Percentiles rank a stretch among this genome's conserved stretches.
Evolutionary conservation across 176 grass and related monocot species (phyloP).

Genomic region (Areca catechu): DNA sequence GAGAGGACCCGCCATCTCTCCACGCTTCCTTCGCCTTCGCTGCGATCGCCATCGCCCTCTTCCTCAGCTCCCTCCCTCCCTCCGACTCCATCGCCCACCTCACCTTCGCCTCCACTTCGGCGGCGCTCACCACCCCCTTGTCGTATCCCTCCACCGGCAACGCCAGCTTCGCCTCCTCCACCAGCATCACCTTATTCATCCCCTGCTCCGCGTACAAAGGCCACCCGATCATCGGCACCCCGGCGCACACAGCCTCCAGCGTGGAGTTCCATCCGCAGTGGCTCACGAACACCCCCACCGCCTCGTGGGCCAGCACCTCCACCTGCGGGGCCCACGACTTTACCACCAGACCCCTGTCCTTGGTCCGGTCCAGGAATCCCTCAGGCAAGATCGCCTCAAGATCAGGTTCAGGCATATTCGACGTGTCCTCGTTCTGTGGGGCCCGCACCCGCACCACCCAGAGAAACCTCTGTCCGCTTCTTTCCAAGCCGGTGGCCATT

Average conservation of each 20-base stretch:
- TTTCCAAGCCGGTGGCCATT: slow-evolving; percentile 11
- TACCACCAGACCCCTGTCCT: slow-evolving; percentile 8
- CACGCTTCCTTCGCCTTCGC: no score
- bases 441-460: slow-evolving; percentile 13
- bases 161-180: neutral
- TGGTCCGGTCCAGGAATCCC: slow-evolving; percentile 15
- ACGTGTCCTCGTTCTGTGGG: neutral
- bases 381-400: neutral
- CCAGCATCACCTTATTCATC: slow-evolving; percentile 13
- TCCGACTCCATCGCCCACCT: no score
- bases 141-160: neutral
- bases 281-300: slow-evolving; percentile 9
- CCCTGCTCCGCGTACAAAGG: slow-evolving; percentile 2
- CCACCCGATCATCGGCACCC: neutral
- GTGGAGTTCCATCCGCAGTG: slow-evolving; percentile 27
- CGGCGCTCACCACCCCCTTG: neutral
- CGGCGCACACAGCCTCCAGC: slow-evolving; percentile 7
- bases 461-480: slow-evolving; percentile 7
- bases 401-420: neutral
- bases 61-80: no score
- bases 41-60: no score
- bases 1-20: no score
- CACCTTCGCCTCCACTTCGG: neutral
- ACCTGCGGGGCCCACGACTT: slow-evolving; percentile 17
- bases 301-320: slow-evolving; percentile 11